Evolutionary conservation across 768 basidiomycete genomes (phyloP).

Genomic region (Phaffia australis): DNA sequence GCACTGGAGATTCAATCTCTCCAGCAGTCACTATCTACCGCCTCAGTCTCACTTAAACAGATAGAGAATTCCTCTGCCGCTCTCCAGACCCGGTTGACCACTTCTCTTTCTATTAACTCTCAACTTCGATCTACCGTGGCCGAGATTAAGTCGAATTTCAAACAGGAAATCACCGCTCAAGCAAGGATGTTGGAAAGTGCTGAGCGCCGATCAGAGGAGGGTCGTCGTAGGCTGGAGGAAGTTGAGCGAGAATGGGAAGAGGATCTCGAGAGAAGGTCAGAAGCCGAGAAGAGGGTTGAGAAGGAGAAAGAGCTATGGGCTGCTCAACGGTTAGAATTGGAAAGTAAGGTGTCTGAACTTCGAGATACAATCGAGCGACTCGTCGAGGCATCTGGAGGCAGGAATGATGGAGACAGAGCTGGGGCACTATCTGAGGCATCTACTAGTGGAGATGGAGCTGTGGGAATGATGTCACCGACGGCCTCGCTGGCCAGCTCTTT

Average conservation of each 20-base stretch:
- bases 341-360: slow-evolving; percentile 28
- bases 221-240: slow-evolving; percentile 66
- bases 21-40: slow-evolving; percentile 54
- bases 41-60: slow-evolving; percentile 58
- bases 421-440: slow-evolving; percentile 58
- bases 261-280: slow-evolving; percentile 51
- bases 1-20: slow-evolving; percentile 67
- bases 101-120: slow-evolving; percentile 63
- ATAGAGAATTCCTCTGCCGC: slow-evolving; percentile 60
- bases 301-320: slow-evolving; percentile 54
- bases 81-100: slow-evolving; percentile 64
- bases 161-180: slow-evolving; percentile 61
- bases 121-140: slow-evolving; percentile 66
- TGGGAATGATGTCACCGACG: slow-evolving; percentile 47
- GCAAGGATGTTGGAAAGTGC: slow-evolving; percentile 68
- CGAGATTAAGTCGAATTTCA: slow-evolving; percentile 72
- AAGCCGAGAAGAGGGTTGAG: slow-evolving; percentile 36
- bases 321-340: slow-evolving; percentile 47
- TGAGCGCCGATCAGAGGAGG: slow-evolving; percentile 76
- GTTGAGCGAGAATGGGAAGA: slow-evolving; percentile 74
- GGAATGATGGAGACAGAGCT: slow-evolving; percentile 35
- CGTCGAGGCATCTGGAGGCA: slow-evolving; percentile 20
- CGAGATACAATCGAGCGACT: slow-evolving; percentile 30
- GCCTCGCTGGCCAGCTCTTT: slow-evolving; percentile 56
- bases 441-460: slow-evolving; percentile 27